These are phyloP conservation scores for Zymoseptoria brevis DNA, from an alignment of 2,329 filamentous ascomycete species.

Conservation along the genomic window DNA sequence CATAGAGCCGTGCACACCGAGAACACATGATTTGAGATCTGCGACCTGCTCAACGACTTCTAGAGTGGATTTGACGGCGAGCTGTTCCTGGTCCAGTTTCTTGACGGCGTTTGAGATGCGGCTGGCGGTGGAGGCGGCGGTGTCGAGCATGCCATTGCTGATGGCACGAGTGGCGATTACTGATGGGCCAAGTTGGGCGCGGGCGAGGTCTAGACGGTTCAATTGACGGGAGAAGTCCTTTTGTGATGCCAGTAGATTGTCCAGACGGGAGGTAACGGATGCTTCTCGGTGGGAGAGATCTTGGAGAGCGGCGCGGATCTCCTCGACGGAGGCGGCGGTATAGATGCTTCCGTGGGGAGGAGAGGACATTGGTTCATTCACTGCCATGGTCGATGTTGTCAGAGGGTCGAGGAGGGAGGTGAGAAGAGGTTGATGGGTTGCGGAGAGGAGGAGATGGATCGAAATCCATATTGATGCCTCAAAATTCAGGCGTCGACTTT, in stretches of 20 bases:
- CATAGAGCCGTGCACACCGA: constrained; percentile 93
- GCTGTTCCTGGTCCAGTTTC: constrained; percentile 82
- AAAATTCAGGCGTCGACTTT: neutral
- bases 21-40: constrained; percentile 91
- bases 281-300: constrained; percentile 70
- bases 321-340: constrained; percentile 65
- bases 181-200: constrained; percentile 80
- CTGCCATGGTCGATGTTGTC: neutral
- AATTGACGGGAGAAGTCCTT: constrained; percentile 81
- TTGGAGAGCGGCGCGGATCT: constrained; percentile 70
- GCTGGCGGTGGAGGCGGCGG: constrained; percentile 75
- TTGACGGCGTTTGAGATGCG: constrained; percentile 82
- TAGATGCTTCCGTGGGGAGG: constrained; percentile 39
- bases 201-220: constrained; percentile 76
- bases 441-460: neutral
- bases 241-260: constrained; percentile 71
- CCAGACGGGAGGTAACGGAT: constrained; percentile 63
- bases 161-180: constrained; percentile 74
- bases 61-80: constrained; percentile 80
- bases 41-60: constrained; percentile 91
- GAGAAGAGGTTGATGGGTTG: neutral
- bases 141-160: constrained; percentile 82
- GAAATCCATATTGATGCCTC: neutral
- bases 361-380: neutral
- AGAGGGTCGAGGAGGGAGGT: neutral